These are phyloP conservation scores for Phytophthora cajani DNA, from an alignment of 352 stramenopile genomes.

Conservation along the genomic window DNA sequence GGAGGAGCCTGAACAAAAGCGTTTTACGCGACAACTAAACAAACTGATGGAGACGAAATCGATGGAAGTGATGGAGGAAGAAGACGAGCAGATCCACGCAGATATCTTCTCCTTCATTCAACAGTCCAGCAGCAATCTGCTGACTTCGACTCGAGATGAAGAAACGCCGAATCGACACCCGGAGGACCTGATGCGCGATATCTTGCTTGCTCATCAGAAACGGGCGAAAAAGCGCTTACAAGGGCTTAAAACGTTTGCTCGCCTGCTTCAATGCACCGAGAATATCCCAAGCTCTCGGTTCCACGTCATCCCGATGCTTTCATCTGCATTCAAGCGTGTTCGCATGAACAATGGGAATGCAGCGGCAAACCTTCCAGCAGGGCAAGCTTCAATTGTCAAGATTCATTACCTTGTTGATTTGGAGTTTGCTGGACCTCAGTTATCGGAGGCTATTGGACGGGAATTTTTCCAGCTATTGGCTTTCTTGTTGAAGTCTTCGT, in stretches of 20 bases:
- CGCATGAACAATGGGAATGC: conserved; percentile 9
- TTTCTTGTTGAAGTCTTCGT: conserved; percentile 56
- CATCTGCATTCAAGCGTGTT: conserved; percentile 75
- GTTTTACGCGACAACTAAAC: conserved; percentile 65
- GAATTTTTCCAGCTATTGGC: conserved; percentile 78
- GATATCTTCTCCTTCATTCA: conserved; percentile 88
- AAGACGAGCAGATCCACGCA: conserved; percentile 83
- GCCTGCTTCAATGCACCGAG: conserved; percentile 55
- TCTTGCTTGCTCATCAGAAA: conserved; percentile 59
- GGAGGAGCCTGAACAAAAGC: conserved; percentile 37
- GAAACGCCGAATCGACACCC: conserved; percentile 19
- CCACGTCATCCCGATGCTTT: conserved; percentile 79
- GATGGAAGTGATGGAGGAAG: conserved; percentile 79
- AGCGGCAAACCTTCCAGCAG: conserved; percentile 1
- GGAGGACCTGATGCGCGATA: conserved; percentile 55
- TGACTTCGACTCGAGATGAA: conserved; percentile 10
- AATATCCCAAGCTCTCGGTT: conserved; percentile 69
- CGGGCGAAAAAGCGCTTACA: conserved; percentile 57
- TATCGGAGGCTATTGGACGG: conserved; percentile 51
- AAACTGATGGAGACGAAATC: conserved; percentile 79
- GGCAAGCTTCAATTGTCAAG: conserved; percentile 52
- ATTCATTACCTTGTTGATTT: conserved; percentile 80
- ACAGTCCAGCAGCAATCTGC: conserved; percentile 39
- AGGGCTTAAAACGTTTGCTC: conserved; percentile 73
- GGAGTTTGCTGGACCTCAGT: conserved; percentile 64